Conservation (phyloP, 768 basidiomycete species). For the Tubosaeta sp. region DNA sequence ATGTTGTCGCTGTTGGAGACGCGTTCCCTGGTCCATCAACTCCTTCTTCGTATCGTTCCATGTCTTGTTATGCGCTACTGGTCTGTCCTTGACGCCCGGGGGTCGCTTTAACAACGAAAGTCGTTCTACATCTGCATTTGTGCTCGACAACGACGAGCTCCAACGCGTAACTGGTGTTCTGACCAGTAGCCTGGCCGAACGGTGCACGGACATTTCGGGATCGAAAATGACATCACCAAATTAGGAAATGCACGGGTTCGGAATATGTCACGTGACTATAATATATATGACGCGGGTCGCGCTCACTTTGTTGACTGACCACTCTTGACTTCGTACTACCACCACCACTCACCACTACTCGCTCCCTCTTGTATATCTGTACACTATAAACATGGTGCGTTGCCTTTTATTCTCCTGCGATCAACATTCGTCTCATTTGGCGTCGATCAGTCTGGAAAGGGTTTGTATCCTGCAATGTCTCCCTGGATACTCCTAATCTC, state of each 20-base stretch:
- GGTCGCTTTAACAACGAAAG: conserved; percentile 55
- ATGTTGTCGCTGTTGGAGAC: conserved; percentile 67
- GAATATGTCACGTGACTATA: conserved; percentile 26
- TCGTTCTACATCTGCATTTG: conserved; percentile 5
- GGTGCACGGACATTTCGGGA: conserved; percentile 20
- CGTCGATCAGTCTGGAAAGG: conserved; percentile 29
- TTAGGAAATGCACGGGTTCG: conserved; percentile 9
- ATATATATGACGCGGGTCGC: conserved; percentile 33
- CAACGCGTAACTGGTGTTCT: conserved; percentile 12
- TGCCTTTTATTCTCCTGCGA: not conserved
- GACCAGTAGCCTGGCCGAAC: conserved; percentile 6
- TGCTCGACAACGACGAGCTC: conserved; percentile 17
- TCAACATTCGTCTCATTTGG: conserved; percentile 3
- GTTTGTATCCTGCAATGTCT: conserved; percentile 9
- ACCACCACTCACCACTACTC: conserved; percentile 18
- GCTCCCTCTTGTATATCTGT: conserved; percentile 17
- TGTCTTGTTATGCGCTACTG: conserved; percentile 54
- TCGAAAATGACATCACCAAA: conserved; percentile 15
- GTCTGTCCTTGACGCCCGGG: conserved; percentile 70
- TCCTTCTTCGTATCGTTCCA: conserved; percentile 63
- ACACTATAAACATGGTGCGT: conserved; percentile 26
- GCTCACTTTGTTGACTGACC: conserved; percentile 29
- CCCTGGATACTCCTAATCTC: conserved; percentile 4
- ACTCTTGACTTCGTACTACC: conserved; percentile 29
- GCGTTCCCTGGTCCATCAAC: conserved; percentile 64